Base-by-base conservation (phyloP, 148 eudicot genomes). In the Diospyros lotus region DNA sequence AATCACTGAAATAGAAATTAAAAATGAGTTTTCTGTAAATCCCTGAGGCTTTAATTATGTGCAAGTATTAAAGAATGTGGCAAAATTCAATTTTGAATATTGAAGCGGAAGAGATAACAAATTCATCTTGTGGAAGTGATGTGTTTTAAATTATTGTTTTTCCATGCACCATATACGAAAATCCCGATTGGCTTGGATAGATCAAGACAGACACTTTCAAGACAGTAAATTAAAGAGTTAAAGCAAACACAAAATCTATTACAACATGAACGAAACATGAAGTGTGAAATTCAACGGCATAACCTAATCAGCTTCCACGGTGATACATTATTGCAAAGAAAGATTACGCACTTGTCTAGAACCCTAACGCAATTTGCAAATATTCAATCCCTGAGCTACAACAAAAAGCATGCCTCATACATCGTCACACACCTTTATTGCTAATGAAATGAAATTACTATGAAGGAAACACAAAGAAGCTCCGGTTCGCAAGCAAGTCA, bases 311-410 rank as follows among this genome's bases (percentile, higher is more conserved):
- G 9, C 39, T 14, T 48, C 39, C 64, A 59, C 2, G 14, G 56
- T 17, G 40, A 8, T 4, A 10, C 9, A 52, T 66, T 46, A 5
- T 2, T 4, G 59, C 58, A 52, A 68, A 52, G 15, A 13, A 5
- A 51, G 53, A 9, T n/a, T 18, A 65, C 15, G 68, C 18, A 65
- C 54, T 38, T 46, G 40, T 67, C 70, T 42, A 67, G 55, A 67
- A 50, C 53, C 42, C 28, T 59, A 59, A 5, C 18, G 17, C 40
- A 59, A 11, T 59, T 2, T 15, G 53, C 10, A 66, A 67, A 38
- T 44, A 3, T 46, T 2, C 6, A 28, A 28, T 0, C 28, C 28
- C 28, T 28, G 52, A 48, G 8, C 52, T 56, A 18, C 17, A 56
- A 56, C 3, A 13, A 56, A 15, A 56, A 15, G 28, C 60, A 13